Evolutionary conservation across 495 filamentous ascomycete species (phyloP).

Genomic region (Melanomma pulvis-pyrius): DNA sequence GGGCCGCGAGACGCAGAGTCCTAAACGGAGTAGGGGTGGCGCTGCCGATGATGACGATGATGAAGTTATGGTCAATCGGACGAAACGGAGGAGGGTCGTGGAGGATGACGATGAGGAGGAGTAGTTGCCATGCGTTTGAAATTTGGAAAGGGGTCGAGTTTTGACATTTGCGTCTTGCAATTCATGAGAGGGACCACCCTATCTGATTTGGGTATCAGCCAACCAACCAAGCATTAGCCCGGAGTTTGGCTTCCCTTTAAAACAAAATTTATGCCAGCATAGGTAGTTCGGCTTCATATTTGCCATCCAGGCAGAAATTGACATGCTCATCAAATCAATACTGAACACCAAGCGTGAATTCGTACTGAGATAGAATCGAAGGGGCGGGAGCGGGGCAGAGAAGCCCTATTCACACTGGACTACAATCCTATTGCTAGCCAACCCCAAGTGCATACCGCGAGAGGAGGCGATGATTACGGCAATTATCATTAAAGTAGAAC

Average conservation of each 20-base stretch:
- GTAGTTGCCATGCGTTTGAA: constrained; percentile 8
- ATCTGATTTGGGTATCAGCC: neutral
- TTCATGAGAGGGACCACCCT: neutral
- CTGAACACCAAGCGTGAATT: too few relatives aligned
- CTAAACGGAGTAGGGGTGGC: constrained; percentile 36
- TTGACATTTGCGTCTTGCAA: neutral
- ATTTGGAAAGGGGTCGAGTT: neutral
- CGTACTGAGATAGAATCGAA: too few relatives aligned
- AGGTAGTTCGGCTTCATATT: neutral
- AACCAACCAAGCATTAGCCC: neutral
- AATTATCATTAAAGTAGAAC: too few relatives aligned
- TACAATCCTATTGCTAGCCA: too few relatives aligned
- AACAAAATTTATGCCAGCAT: neutral
- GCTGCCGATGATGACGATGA: constrained; percentile 40
- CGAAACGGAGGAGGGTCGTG: constrained; percentile 43
- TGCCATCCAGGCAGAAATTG: neutral
- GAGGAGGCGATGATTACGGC: too few relatives aligned
- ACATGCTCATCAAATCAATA: neutral
- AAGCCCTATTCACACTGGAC: too few relatives aligned
- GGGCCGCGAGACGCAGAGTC: constrained; percentile 37
- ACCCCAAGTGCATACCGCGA: too few relatives aligned
- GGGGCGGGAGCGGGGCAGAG: too few relatives aligned
- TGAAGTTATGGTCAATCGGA: constrained; percentile 29
- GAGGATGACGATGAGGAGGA: constrained; percentile 48
- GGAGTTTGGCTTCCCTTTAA: neutral